Base-by-base conservation (phyloP, 345 rosid species). In the Viola odorata region DNA sequence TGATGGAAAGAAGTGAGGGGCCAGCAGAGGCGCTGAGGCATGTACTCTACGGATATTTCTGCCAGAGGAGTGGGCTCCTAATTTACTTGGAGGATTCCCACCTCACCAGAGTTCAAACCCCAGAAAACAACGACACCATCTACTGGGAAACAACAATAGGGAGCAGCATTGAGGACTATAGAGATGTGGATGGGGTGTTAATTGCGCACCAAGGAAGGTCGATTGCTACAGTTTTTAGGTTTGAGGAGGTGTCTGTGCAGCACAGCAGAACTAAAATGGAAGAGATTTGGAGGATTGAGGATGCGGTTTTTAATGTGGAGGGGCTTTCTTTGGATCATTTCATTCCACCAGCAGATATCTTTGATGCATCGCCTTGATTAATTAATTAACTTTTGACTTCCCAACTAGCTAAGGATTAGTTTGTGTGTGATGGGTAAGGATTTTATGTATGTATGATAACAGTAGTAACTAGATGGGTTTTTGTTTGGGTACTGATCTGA, bases 121-220 rank as follows among this genome's bases (percentile, higher is more conserved):
- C 82, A 12, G 83, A 78, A 5, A 80, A 84, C 16, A 80, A 84
- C 16, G 85, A 79, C 23, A 69, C 77, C 1, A 80, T 89, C 45
- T 91, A 89, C 60, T 91, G 96, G 98, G 98, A 91, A 67, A 91
- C 96, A 0, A 91, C 92, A 0, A 91, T 89, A 13, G 96, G 98
- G 47, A 91, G 91, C 51, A 84, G 91, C 75, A 82, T 91, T 9
- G 89, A 80, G 3, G 98, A 89, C 52, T 91, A 91, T 42, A 79
- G 91, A 10, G 96, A 89, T 53, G 91, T 91, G 3, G 96, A 91
- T 11, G 98, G 98, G 1, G 82, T 82, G 15, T 50, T 85, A 13
- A 80, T 91, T 0, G 96, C 92, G 7, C 98, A 91, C 45, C 80
- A 85, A 7, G 98, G 98, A 4, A 73, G 96, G 45, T 87, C 98